Base-by-base conservation (phyloP, 192 early-diverging fungal genomes). In the Haplosporangium gracile region DNA sequence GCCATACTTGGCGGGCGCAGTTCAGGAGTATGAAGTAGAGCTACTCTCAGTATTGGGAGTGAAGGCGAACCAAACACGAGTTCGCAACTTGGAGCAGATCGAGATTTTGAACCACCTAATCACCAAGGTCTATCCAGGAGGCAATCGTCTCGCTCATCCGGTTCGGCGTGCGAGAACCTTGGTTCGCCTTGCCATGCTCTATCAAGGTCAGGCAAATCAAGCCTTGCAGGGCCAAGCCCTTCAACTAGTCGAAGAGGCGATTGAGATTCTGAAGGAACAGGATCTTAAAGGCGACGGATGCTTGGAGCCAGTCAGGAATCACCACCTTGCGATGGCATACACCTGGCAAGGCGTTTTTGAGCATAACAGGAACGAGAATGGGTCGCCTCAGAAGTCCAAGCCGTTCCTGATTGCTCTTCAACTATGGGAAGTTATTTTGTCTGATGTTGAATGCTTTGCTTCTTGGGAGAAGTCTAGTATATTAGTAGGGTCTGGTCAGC, bases 271-370 rank as follows among this genome's bases (percentile, higher is more conserved):
- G 32, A 82, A 89, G 80, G 60, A 81, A 69, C 69, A 43, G 29
- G 74, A 90, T 55, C 71, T 88, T 32, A 86, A 69, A 36, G 29
- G 77, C 9, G 92, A 93, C 69, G 34, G 26, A 9, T 75, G 87
- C 20, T 74, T 93, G n/a, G 68, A 80, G 29, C 65, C 81, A 10
- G 90, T 89, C 63, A 88, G 90, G 74, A 79, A 90, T 16, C 88
- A 93, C 80, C 90, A 94, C 53, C 73, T 95, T 40, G 94, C 94
- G 0, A 81, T 90, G 36, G 92, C 94, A 24, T 91, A 93, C 79
- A 90, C 92, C 0, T 92, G 91, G 90, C 77, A 90, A 51, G 94
- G 93, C 0, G 88, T 94, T 29, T 83, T 88, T 36, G 82, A 65
- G 86, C 88, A 77, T 85, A 92, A 29, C 34, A 76, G 26, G 82